These are phyloP conservation scores for Termitomyces sp. DNA, from an alignment of 1,284 basidiomycete species.

Conservation along the genomic window DNA sequence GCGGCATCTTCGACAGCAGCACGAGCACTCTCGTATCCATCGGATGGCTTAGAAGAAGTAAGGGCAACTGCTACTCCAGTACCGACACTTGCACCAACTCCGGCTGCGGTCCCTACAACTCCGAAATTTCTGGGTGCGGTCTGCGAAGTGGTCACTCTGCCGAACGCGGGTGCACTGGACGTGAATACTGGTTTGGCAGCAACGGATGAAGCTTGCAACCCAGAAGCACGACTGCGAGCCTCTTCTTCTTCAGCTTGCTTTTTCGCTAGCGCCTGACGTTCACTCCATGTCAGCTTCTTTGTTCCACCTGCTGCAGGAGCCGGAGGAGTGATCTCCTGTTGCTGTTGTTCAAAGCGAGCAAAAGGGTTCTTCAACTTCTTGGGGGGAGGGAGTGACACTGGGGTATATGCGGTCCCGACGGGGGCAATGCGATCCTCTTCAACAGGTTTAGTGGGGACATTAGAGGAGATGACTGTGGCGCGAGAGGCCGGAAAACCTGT, in stretches of 20 bases:
- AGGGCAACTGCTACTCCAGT: conserved; percentile 25
- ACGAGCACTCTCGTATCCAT: conserved; percentile 21
- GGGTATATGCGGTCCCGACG: conserved; percentile 82
- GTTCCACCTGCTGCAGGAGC: conserved; percentile 29
- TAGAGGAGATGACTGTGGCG: conserved; percentile 43
- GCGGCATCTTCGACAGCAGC: conserved; percentile 28
- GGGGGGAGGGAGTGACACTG: conserved; percentile 79
- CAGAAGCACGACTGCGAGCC: conserved; percentile 57
- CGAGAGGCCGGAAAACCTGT: conserved; percentile 19
- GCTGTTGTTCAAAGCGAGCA: conserved; percentile 50
- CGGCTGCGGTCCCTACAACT: conserved; percentile 28
- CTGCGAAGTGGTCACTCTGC: conserved; percentile 30
- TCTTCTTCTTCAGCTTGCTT: conserved; percentile 82
- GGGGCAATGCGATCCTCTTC: conserved; percentile 79
- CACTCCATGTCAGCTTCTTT: conserved; percentile 88
- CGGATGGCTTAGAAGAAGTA: conserved; percentile 22
- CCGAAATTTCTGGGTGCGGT: conserved; percentile 36
- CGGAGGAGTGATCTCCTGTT: conserved; percentile 21
- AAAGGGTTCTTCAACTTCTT: conserved; percentile 86
- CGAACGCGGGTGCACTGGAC: conserved; percentile 38
- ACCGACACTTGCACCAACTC: conserved; percentile 34
- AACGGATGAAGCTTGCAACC: conserved; percentile 36
- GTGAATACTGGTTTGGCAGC: conserved; percentile 30
- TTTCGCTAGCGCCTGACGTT: conserved; percentile 84
- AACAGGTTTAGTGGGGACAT: conserved; percentile 57